A percentile compares a stretch with the other conserved stretches of the same genome.
Evolutionary conservation across 768 basidiomycete species (phyloP).

Genomic region (Rossbeevera mucosa): DNA sequence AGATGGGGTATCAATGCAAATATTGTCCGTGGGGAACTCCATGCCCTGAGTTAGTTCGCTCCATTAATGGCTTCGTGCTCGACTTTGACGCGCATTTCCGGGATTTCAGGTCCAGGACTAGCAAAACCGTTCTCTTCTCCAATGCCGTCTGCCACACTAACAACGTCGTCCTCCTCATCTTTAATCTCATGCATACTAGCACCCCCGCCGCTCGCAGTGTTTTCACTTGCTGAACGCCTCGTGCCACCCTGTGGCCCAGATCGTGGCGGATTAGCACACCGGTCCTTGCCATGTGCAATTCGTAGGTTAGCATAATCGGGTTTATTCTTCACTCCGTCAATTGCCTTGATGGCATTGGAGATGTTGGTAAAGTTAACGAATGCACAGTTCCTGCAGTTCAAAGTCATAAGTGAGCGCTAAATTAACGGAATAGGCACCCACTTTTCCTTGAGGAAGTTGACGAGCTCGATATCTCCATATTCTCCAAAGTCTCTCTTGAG

Average conservation of each 20-base stretch:
- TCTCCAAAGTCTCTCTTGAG: constrained; percentile 92
- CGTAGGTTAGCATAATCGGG: constrained; percentile 86
- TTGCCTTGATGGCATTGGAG: constrained; percentile 96
- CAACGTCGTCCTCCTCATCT: constrained; percentile 26
- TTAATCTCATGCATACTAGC: constrained; percentile 12
- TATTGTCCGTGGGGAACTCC: constrained; percentile 23
- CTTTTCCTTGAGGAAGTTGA: constrained; percentile 95
- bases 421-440: constrained; percentile 40
- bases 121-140: constrained; percentile 23
- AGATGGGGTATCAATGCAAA: constrained; percentile 31
- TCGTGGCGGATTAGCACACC: constrained; percentile 89
- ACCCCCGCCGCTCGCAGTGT: constrained; percentile 23
- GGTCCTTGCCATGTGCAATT: constrained; percentile 93
- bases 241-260: constrained; percentile 72
- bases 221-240: constrained; percentile 45
- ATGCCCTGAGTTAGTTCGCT: constrained; percentile 16
- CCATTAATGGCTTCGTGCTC: constrained; percentile 25
- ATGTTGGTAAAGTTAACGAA: constrained; percentile 97
- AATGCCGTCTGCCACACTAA: constrained; percentile 19
- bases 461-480: constrained; percentile 94
- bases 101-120: constrained; percentile 26
- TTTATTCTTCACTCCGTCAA: constrained; percentile 89
- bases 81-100: constrained; percentile 44
- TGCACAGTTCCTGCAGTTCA: constrained; percentile 71
- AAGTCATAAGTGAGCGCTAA: background rate